phyloP scores from a whole-genome alignment of 305 asterid genomes.

The Fraxinus albicans region DNA sequence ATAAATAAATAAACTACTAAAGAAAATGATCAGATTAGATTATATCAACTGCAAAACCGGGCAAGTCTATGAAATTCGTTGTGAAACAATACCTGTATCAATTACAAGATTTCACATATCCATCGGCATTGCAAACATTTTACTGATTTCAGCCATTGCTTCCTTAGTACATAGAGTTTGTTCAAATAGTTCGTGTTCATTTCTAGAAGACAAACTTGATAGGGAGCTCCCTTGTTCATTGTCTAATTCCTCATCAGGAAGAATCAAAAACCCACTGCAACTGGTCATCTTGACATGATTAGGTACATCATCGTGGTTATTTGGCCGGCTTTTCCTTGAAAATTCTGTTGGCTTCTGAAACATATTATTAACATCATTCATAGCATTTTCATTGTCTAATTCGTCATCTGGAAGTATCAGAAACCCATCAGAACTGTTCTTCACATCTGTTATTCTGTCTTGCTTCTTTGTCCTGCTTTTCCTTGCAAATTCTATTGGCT shows the following conservation, averaged over 20 bases:
- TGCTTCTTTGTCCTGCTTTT: conserved; percentile 62
- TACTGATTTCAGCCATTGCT: conserved; percentile 89
- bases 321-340: conserved; percentile 12
- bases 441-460: conserved; percentile 37
- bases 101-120: conserved; percentile 60
- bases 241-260: conserved; percentile 63
- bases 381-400: conserved; percentile 19
- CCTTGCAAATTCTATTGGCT: conserved; percentile 78
- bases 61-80: conserved; percentile 6
- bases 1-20: not conserved
- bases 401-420: conserved; percentile 61
- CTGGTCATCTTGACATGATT: conserved; percentile 15
- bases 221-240: conserved; percentile 36
- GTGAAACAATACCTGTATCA: conserved; percentile 9
- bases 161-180: conserved; percentile 77
- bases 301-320: conserved; percentile 16
- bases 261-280: conserved; percentile 53
- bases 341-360: conserved; percentile 24
- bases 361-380: conserved; percentile 18
- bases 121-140: conserved; percentile 81
- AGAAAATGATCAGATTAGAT: not conserved
- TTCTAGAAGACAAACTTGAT: conserved; percentile 39
- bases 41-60: not conserved
- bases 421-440: conserved; percentile 37
- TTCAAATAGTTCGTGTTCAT: conserved; percentile 64